Base-by-base conservation (phyloP, 202 grass and related monocot species). In the Saccharum hybrid region DNA sequence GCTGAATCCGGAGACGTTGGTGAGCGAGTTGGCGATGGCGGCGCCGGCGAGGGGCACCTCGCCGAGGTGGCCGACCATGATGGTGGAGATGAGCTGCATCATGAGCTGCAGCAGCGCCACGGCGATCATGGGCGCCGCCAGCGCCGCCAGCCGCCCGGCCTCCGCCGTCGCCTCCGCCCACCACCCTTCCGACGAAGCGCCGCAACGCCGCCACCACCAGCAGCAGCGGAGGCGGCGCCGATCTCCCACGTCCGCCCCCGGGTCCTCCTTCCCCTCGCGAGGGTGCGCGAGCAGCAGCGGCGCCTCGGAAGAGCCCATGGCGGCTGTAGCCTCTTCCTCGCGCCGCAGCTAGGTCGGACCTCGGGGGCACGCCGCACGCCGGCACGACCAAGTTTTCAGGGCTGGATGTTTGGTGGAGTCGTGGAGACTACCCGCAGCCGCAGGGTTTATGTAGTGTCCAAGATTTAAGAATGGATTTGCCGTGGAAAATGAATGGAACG, bases 31-130 rank as follows among this genome's bases (percentile, higher is more conserved):
- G 62, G 90, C 92, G 76, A 94, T 92, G 66, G 95, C 90, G 39
- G 95, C 88, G 3, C 92, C 91, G 8, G 92, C 90, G 45, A 98
- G 90, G 39, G 90, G 42, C 13, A 98, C 65, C 85, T 93, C 68
- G 66, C 95, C 92, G 23, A 98, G 92, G 62, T 98, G 95, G 2
- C 95, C 92, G 0, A 98, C 92, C 81, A 98, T 93, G 87, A 95
- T 76, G 77, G 82, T 94, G 22, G 95, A 98, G 63, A 90, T 84
- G 48, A 94, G 84, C 86, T 94, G 89, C 83, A 91, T 86, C 78
- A 56, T 60, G 30, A 90, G 83, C 83, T 86, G 88, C 80, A 90
- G 80, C 79, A 90, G 84, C 79, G 84, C 88, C 18, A 90, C 88
- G 8, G 84, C 84, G 51, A 90, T 83, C 88, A 90, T 90, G 16